Conservation (phyloP, 352 stramenopile genomes). For the Poterioochromonas sp. region DNA sequence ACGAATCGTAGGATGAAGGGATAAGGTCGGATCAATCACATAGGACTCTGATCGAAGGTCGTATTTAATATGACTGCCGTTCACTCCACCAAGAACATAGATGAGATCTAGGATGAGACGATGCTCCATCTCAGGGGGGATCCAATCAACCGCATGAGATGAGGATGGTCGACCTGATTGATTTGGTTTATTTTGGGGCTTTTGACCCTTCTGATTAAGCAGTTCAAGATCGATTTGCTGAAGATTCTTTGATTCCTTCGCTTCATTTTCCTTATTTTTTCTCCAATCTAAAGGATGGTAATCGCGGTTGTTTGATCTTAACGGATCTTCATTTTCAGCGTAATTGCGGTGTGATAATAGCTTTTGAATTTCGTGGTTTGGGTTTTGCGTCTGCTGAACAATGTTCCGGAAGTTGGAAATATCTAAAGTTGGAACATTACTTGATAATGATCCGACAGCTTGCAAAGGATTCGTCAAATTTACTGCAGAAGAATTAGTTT, state of each 20-base stretch:
- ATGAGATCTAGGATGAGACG: background rate
- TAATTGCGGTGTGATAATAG: background rate
- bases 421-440: background rate
- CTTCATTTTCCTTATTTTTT: no score
- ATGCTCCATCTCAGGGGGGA: background rate
- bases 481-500: no score
- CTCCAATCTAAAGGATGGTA: no score
- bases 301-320: background rate
- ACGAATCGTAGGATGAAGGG: background rate
- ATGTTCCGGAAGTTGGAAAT: background rate
- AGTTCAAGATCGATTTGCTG: background rate
- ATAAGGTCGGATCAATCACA: background rate
- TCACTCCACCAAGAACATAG: constrained; percentile 2
- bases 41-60: background rate
- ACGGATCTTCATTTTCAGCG: background rate
- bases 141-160: background rate
- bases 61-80: constrained; percentile 1
- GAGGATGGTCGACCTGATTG: background rate
- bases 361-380: background rate
- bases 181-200: background rate
- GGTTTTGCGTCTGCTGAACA: background rate
- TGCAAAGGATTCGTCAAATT: background rate
- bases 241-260: no score
- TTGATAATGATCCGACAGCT: background rate
- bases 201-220: background rate